Evolutionary conservation across 2,329 filamentous ascomycete genomes (phyloP).

Genomic region (Onygenales sp.): DNA sequence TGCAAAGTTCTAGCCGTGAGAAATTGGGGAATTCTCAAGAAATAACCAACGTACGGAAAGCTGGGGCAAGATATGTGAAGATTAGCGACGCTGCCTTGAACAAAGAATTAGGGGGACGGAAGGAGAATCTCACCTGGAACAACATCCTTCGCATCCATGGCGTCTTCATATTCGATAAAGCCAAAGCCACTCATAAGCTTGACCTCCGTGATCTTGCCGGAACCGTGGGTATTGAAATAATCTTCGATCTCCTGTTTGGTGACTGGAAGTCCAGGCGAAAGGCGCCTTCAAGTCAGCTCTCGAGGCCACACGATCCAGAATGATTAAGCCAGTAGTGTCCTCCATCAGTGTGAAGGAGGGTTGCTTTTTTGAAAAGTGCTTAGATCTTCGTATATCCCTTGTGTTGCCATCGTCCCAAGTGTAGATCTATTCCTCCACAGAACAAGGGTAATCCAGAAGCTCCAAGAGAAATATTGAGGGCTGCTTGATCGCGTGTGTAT

Average conservation of each 20-base stretch:
- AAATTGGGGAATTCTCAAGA: constrained; percentile 11
- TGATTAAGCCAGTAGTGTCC: constrained; percentile 9
- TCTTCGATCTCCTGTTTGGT: constrained; percentile 95
- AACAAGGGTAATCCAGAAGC: constrained; percentile 9
- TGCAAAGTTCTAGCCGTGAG: neutral
- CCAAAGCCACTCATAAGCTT: constrained; percentile 99
- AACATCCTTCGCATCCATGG: constrained; percentile 95
- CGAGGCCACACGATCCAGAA: constrained; percentile 17
- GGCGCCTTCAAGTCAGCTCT: constrained; percentile 24
- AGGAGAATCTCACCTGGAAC: constrained; percentile 68
- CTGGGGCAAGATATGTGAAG: constrained; percentile 22
- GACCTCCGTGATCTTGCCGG: constrained; percentile 95
- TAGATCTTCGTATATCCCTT: neutral
- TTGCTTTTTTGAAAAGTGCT: neutral
- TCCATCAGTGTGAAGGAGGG: neutral
- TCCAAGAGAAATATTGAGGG: constrained; percentile 6
- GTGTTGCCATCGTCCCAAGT: neutral
- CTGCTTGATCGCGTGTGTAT: constrained; percentile 2
- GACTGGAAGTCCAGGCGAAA: constrained; percentile 47
- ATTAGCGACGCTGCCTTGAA: neutral
- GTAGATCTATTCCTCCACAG: constrained; percentile 4
- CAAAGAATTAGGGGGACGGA: constrained; percentile 11
- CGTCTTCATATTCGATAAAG: constrained; percentile 98
- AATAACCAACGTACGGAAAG: constrained; percentile 42
- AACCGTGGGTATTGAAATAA: constrained; percentile 88